phyloP scores from a whole-genome alignment of 169 alveolate genomes.

The Plasmodium berghei region DNA sequence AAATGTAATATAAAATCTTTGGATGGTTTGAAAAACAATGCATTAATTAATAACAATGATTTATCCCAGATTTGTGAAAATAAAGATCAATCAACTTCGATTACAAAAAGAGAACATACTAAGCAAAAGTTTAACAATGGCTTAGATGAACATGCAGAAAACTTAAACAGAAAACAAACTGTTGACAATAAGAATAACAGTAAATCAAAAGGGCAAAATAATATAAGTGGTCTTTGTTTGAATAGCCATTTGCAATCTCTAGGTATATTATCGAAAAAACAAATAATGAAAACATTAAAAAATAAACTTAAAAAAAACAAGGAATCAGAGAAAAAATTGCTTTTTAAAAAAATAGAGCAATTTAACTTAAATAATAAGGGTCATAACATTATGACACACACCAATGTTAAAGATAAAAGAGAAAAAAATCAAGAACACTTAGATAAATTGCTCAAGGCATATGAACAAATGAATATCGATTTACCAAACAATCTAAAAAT shows the following conservation, averaged over 20 bases:
- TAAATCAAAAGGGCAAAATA: background rate
- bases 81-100: background rate
- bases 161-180: background rate
- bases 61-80: background rate
- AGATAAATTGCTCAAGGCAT: constrained; percentile 54
- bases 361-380: constrained; percentile 64
- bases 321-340: constrained; percentile 44
- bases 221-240: background rate
- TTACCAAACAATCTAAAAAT: constrained; percentile 76
- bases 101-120: background rate
- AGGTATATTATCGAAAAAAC: constrained; percentile 48
- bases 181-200: background rate
- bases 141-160: background rate
- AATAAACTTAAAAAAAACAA: constrained; percentile 38
- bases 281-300: constrained; percentile 62
- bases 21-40: constrained; percentile 27
- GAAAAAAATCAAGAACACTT: constrained; percentile 42
- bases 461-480: constrained; percentile 69
- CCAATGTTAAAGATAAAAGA: constrained; percentile 28
- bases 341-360: constrained; percentile 76
- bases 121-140: background rate
- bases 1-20: constrained; percentile 39
- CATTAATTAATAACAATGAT: background rate
- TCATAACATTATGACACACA: constrained; percentile 62
- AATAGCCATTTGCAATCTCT: background rate